Base-by-base conservation (phyloP, 2,329 filamentous ascomycete genomes). In the Myriangium duriaei region DNA sequence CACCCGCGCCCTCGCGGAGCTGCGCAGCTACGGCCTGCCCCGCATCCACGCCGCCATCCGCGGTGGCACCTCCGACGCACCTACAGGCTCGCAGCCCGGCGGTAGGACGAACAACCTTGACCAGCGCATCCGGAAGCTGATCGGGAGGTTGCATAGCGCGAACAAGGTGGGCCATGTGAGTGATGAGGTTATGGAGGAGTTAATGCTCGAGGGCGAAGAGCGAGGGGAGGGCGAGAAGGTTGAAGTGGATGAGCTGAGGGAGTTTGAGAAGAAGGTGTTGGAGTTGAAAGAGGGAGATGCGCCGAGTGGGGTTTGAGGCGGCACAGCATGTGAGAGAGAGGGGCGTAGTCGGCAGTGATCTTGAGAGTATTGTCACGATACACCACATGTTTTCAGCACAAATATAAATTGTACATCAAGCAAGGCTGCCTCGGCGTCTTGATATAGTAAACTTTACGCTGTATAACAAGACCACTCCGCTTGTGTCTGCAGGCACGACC, bases 121-220 rank as follows among this genome's bases (percentile, higher is more conserved):
- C 19, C n/a, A 28, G 36, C 15, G 36, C 29, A 39, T 39, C 11
- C 30, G 36, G 36, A 32, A 32, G 17, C 30, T 39, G 36, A 39
- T 39, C 26, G 36, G 32, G 30, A 17, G 24, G 11, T n/a, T 39
- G 14, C 36, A 39, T 39, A 29, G 30, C 13, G 36, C 36, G 29
- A 29, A 39, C 19, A 32, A 28, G 36, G 21, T 14, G 14, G 36
- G 30, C 4, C 30, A 39, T 21, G 17, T 39, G 14, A 31, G 18
- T 11, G 36, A 39, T 24, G 18, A 21, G 3, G 36, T 39, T 12
- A 39, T 39, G 36, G 28, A 39, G 30, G 36, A 39, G n/a, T 11
- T 39, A n/a, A 30, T 39, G 18, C 28, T 39, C 15, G 35, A 29
- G n/a, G n/a, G n/a, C n/a, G 16, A 37, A 37, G 28, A 29, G 35